A percentile compares a stretch with the other conserved stretches of the same genome.
phyloP scores from a whole-genome alignment of 345 rosid genomes.

The Hibiscus mutabilis region DNA sequence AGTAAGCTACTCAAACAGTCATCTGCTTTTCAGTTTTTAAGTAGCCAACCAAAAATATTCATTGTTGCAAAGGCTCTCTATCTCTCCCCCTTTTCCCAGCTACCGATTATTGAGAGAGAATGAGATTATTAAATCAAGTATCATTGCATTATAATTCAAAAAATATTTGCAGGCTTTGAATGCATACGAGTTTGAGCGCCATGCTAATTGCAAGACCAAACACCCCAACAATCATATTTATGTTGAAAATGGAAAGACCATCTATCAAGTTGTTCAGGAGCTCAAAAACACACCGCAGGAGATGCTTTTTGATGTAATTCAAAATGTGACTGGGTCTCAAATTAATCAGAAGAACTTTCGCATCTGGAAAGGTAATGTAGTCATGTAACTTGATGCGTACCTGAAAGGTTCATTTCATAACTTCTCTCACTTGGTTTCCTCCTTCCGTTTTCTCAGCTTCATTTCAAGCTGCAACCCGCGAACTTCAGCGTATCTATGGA shows the following conservation, averaged over 20 bases:
- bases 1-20: conserved; percentile 20
- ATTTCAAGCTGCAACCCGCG: too few species aligned
- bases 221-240: conserved; percentile 67
- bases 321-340: conserved; percentile 41
- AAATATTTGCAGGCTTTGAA: conserved; percentile 39
- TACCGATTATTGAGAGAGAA: too few species aligned
- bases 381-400: not conserved
- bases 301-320: conserved; percentile 45
- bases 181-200: conserved; percentile 62
- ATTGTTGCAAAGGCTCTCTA: not conserved
- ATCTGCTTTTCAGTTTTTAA: not conserved
- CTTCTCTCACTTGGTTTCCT: too few species aligned
- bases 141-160: not conserved
- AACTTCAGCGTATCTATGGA: too few species aligned
- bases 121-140: not conserved
- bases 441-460: too few species aligned
- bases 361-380: conserved; percentile 34
- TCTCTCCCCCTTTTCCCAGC: not conserved
- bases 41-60: not conserved
- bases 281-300: conserved; percentile 52
- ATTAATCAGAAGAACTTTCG: conserved; percentile 51
- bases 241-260: conserved; percentile 61
- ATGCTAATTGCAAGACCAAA: conserved; percentile 66
- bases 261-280: conserved; percentile 59
- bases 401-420: too few species aligned